Percentiles rank a stretch among this genome's conserved stretches.
Evolutionary conservation across 2,329 filamentous ascomycete species (phyloP).

Genomic region (Onygena corvina): DNA sequence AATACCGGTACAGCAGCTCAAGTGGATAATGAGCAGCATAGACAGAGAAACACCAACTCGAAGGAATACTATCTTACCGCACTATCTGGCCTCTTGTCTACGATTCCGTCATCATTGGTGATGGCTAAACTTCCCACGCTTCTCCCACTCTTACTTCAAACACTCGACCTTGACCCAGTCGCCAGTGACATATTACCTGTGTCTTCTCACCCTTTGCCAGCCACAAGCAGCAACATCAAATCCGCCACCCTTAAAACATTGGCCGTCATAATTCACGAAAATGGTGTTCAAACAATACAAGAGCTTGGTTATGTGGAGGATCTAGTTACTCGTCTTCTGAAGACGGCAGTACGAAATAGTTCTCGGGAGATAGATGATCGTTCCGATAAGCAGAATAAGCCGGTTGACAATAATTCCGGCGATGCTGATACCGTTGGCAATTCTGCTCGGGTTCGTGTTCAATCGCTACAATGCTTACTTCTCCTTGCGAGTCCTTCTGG

Average conservation of each 20-base stretch:
- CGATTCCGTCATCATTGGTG: slow-evolving; percentile 48
- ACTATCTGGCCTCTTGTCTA: slow-evolving; percentile 48
- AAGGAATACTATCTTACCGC: slow-evolving; percentile 54
- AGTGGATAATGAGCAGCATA: slow-evolving; percentile 13
- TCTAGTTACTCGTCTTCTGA: slow-evolving; percentile 45
- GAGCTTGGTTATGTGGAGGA: slow-evolving; percentile 46
- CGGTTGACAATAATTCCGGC: slow-evolving; percentile 4
- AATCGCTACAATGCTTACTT: slow-evolving; percentile 29
- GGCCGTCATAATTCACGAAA: slow-evolving; percentile 46
- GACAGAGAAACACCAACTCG: slow-evolving; percentile 11
- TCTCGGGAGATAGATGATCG: background rate
- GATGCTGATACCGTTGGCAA: slow-evolving; percentile 16
- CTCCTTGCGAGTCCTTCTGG: slow-evolving; percentile 26
- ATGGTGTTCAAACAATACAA: slow-evolving; percentile 39
- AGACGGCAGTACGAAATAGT: slow-evolving; percentile 26
- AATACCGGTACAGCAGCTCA: slow-evolving; percentile 22
- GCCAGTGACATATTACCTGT: slow-evolving; percentile 17
- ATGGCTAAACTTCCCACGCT: slow-evolving; percentile 47
- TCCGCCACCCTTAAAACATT: slow-evolving; percentile 49
- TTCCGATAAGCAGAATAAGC: background rate
- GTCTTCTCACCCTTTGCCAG: slow-evolving; percentile 18
- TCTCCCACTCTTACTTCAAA: slow-evolving; percentile 50
- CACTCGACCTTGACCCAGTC: slow-evolving; percentile 42
- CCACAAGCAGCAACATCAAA: slow-evolving; percentile 43
- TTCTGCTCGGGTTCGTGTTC: slow-evolving; percentile 23